Base-by-base conservation (phyloP, 2,329 filamentous ascomycete genomes). In the Ophiostoma ips region DNA sequence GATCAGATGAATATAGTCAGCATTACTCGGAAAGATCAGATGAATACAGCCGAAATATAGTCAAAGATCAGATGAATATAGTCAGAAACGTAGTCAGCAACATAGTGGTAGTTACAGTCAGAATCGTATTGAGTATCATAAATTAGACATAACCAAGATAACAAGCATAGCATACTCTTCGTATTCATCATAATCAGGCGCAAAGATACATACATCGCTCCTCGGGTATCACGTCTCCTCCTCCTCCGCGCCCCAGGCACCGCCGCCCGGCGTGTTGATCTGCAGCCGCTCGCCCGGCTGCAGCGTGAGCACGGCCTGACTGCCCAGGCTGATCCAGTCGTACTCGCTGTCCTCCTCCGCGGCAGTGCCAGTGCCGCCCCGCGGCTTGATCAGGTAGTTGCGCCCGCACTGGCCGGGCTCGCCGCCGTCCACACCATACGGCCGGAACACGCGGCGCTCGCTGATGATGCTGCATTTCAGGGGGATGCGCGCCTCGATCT, bases 221-320 rank as follows among this genome's bases (percentile, higher is more conserved):
- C n/a, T n/a, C n/a, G n/a, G n/a, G n/a, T n/a, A n/a, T n/a, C n/a
- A n/a, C n/a, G n/a, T n/a, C n/a, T 41, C 6, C 30, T 35, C n/a
- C 30, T 46, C 46, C 10, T 16, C 41, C 37, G 45, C 49, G 47
- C 76, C 77, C 75, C 76, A 82, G 0, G 73, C 78, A 41, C 79
- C 78, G 40, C 78, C 79, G 33, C 78, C 78, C 15, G 79, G 79
- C 9, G 77, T 81, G 53, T 70, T 68, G 5, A 83, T 68, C 40
- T 81, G 74, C 51, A 81, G 77, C 11, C 76, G 65, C 41, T 44
- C 41, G 28, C 41, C 41, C 8, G 41, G 28, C 41, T 44, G 41
- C 41, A 44, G 21, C 28, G 31, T 33, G 8, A 44, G 41, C 15
- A 44, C 41, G 3, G 41, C 41, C 41, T 44, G 41, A 24, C 41